These are phyloP conservation scores for Hygrophorus russula DNA, from an alignment of 768 basidiomycete species.

Conservation along the genomic window DNA sequence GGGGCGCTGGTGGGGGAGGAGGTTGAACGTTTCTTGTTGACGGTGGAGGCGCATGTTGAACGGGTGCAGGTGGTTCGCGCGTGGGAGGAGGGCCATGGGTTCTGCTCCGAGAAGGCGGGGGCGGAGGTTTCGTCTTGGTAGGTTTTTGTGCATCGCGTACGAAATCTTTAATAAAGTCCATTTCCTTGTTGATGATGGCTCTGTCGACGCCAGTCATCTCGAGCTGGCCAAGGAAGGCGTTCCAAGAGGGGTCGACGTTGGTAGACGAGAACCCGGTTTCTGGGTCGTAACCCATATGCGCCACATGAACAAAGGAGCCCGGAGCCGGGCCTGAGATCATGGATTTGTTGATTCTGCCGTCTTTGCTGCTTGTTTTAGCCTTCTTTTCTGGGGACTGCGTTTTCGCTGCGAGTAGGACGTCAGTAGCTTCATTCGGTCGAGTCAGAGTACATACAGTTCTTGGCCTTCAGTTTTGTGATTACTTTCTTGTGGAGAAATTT, in stretches of 20 bases:
- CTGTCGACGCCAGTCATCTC: constrained; percentile 49
- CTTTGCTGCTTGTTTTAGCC: constrained; percentile 40
- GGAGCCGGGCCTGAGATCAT: constrained; percentile 76
- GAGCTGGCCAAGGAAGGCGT: constrained; percentile 55
- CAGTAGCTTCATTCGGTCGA: constrained; percentile 1
- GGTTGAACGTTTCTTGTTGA: constrained; percentile 22
- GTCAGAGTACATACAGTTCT: constrained; percentile 28
- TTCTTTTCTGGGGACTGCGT: constrained; percentile 39
- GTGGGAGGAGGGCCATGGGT: constrained; percentile 21
- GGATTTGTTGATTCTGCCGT: constrained; percentile 84
- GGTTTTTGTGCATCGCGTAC: constrained; percentile 40
- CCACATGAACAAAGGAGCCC: constrained; percentile 80
- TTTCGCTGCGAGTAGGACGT: constrained; percentile 28
- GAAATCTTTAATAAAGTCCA: constrained; percentile 84
- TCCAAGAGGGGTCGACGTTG: constrained; percentile 89
- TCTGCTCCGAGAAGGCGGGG: constrained; percentile 42
- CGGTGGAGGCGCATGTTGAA: constrained; percentile 20
- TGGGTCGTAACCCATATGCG: constrained; percentile 89
- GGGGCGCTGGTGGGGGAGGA: constrained; percentile 22
- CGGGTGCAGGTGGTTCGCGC: constrained; percentile 26
- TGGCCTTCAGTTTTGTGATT: constrained; percentile 38
- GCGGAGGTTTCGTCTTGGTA: constrained; percentile 22
- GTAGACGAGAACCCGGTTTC: constrained; percentile 79
- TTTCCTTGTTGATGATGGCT: constrained; percentile 23
- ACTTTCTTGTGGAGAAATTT: constrained; percentile 82